Evolutionary conservation across 805 yeast species (phyloP).

Genomic region (Saccharomycopsis sp.): DNA sequence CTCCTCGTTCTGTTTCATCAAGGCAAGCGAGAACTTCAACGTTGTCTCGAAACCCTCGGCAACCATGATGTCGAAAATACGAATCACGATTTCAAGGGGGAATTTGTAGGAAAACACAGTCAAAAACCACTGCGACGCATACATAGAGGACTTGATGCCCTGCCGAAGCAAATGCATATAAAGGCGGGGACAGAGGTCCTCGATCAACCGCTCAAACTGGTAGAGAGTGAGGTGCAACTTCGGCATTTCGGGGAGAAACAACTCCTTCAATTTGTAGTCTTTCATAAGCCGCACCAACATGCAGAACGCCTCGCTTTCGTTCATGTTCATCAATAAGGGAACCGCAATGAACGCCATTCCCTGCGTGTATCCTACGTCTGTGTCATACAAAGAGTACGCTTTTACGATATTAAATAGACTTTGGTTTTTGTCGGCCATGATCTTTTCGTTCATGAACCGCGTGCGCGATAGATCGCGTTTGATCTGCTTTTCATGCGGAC

Average conservation of each 20-base stretch:
- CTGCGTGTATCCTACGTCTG: slow-evolving; percentile 95
- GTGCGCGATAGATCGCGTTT: slow-evolving; percentile 82
- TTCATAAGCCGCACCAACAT: slow-evolving; percentile 77
- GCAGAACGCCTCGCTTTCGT: slow-evolving; percentile 80
- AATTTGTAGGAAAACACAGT: slow-evolving; percentile 93
- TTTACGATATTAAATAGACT: slow-evolving; percentile 70
- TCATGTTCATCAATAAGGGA: slow-evolving; percentile 75
- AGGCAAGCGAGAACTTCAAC: slow-evolving; percentile 73
- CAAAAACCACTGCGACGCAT: slow-evolving; percentile 96
- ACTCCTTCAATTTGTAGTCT: slow-evolving; percentile 67
- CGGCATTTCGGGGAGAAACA: slow-evolving; percentile 87
- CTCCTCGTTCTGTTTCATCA: slow-evolving; percentile 63
- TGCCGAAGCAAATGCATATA: slow-evolving; percentile 73
- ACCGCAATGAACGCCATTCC: slow-evolving; percentile 94
- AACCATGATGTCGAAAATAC: slow-evolving; percentile 82
- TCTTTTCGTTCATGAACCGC: slow-evolving; percentile 56
- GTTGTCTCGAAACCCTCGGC: slow-evolving; percentile 89
- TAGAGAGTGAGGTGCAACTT: slow-evolving; percentile 80
- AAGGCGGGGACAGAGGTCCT: slow-evolving; percentile 65
- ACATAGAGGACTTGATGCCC: slow-evolving; percentile 90
- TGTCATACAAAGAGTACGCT: slow-evolving; percentile 79
- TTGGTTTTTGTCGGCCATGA: slow-evolving; percentile 48
- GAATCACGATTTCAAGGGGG: slow-evolving; percentile 78
- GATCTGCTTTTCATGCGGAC: slow-evolving; percentile 64
- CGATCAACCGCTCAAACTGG: slow-evolving; percentile 84